Base-by-base conservation (phyloP, 768 basidiomycete species). In the Dictyophora rubrovolvata region DNA sequence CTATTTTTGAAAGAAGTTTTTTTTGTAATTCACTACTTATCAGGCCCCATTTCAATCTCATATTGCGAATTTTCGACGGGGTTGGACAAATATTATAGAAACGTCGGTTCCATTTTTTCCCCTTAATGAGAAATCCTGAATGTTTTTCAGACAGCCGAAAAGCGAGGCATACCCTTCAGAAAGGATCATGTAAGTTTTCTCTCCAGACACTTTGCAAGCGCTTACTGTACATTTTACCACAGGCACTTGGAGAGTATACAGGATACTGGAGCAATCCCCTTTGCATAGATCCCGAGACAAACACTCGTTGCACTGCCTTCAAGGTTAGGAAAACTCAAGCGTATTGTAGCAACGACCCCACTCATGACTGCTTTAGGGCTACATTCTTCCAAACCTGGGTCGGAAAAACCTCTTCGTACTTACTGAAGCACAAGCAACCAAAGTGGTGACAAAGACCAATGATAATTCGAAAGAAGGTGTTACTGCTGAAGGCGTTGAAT, bases 401-500 rank as follows among this genome's bases (percentile, higher is more conserved):
- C 64, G 71, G 10, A 48, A 57, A 4, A 74, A 74, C 56, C 63
- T 62, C 21, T 59, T 54, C 5, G 70, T 71, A 20, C 61, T 72
- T 18, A 56, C 61, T 7, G 50, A 48, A 1, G 70, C 74, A 10
- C 64, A 62, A 5, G 72, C 72, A 14, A 52, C 66, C 10, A 69
- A 69, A 10, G 60, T 73, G 1, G n/a, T 56, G 14, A 47, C 34
- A 1, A 48, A 20, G 8, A 48, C 42, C n/a, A 4, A 42, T 42
- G 14, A 12, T 20, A 36, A 48, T 5, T 53, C 4, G 4, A 62
- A 58, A 12, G 53, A 63, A 7, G 60, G 65, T 4, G 62, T 79
- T 22, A 65, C 66, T 34, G 81, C 80, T 0, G 73, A 70, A 3
- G 78, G 78, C 5, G 75, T 83, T 12, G 75, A 74, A 55, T 83